Evolutionary conservation across 192 early-diverging fungal genomes (phyloP), one percentile per base, ranked within the genome.

Genomic region (Coemansia sp.): DNA sequence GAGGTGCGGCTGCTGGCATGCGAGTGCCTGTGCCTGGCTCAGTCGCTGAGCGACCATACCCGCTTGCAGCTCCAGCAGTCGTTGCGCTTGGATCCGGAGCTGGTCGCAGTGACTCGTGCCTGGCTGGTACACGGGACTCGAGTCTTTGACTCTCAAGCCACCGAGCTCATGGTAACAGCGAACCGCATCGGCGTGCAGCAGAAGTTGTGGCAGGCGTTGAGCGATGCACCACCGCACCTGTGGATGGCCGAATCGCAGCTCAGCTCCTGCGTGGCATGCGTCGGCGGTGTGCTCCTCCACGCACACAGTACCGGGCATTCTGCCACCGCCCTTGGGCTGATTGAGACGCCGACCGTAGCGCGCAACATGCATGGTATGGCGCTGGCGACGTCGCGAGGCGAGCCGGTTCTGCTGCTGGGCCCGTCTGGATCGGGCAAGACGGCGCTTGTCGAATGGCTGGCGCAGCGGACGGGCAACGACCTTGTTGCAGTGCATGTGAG

Each of bases 401-500:
- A 89, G 18, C 94, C 97, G 0, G 89, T 96, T 26, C 76, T 99
- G 62, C 77, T 97, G 42, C 88, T 92, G 65, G 95, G 95, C 53
- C 67, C 84, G 3, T 85, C 87, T 0, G 97, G 97, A 8, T 79
- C 83, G 1, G 97, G 97, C 54, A 99, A 99, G 63, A 97, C 95
- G 1, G 68, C 87, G 3, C 78, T 99, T 24, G 85, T 98, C 0
- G 94, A 97, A 66, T 92, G 95, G 76, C 80, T 94, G 11, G 93
- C 92, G 0, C 67, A 67, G 60, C 80, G 87, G 54, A 85, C 87
- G n/a, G 91, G 92, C 21, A 84, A 86, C 48, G 88, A 90, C 63
- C 82, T 97, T 5, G 82, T 98, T 33, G 94, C 93, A 64, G 89
- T 98, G 42, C 97, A 98, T 72, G 76, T 99, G 58, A 94, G 95